phyloP scores from a whole-genome alignment of 345 rosid species.

The Lumnitzera littorea region DNA sequence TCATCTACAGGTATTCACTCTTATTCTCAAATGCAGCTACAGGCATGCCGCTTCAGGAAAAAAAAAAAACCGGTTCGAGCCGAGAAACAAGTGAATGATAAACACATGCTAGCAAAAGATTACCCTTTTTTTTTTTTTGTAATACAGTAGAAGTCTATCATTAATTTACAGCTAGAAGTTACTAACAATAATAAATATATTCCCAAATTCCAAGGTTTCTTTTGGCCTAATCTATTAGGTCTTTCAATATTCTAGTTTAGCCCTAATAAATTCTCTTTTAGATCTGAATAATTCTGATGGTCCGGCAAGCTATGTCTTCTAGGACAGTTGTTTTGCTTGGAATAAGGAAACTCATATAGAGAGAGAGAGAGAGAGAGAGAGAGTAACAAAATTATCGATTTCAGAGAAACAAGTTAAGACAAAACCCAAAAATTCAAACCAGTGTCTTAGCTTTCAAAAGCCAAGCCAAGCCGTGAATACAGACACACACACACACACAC shows the following conservation, averaged over 20 bases:
- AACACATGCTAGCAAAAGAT: background rate
- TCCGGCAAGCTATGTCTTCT: constrained; percentile 21
- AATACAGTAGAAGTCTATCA: no score
- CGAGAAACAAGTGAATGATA: background rate
- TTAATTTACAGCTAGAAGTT: background rate
- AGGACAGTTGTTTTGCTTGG: constrained; percentile 2
- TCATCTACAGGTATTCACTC: constrained; percentile 69
- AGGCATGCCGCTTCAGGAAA: background rate
- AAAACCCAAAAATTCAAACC: constrained; percentile 14
- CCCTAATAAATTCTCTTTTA: constrained; percentile 4
- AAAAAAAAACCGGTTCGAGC: no score
- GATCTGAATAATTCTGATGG: constrained; percentile 40
- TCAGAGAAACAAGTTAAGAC: constrained; percentile 15
- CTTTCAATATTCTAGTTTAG: constrained; percentile 22
- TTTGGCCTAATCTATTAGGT: constrained; percentile 5
- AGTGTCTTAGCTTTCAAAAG: constrained; percentile 9
- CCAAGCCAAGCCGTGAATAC: constrained; percentile 9
- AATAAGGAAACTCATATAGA: background rate
- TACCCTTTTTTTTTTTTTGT: no score
- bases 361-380: background rate
- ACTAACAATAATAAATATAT: constrained; percentile 6
- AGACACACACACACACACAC: no score
- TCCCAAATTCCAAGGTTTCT: constrained; percentile 48
- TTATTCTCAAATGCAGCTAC: background rate
- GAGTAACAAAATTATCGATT: constrained; percentile 12